A percentile compares a stretch with the other conserved stretches of the same genome.
Evolutionary conservation across 805 yeast species (phyloP).

Genomic region (Saccharomycopsis fodiens): DNA sequence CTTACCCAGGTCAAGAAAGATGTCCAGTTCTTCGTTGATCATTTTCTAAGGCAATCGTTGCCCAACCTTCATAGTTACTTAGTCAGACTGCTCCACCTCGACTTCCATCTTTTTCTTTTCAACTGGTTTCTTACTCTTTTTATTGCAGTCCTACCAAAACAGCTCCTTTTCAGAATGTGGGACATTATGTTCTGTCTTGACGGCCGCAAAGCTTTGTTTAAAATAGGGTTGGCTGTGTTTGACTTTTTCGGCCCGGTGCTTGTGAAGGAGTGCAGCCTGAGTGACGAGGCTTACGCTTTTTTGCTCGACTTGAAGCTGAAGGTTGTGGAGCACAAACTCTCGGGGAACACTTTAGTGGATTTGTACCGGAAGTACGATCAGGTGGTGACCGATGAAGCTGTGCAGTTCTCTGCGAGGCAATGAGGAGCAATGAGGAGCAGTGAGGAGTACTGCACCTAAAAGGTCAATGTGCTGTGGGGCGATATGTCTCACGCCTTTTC

Average conservation of each 20-base stretch:
- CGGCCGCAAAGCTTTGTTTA: slow-evolving; percentile 32
- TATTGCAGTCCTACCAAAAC: slow-evolving; percentile 43
- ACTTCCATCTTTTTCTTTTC: slow-evolving; percentile 42
- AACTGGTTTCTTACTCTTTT: slow-evolving; percentile 53
- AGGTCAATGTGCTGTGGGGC: neutral
- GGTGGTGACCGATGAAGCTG: neutral
- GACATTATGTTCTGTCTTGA: slow-evolving; percentile 37
- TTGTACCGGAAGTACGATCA: neutral
- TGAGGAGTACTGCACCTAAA: neutral
- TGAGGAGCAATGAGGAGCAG: no score
- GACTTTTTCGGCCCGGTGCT: slow-evolving; percentile 31
- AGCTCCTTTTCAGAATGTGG: slow-evolving; percentile 44
- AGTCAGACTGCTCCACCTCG: slow-evolving; percentile 29
- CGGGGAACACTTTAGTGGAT: slow-evolving; percentile 23
- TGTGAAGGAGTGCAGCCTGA: slow-evolving; percentile 24
- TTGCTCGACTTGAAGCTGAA: slow-evolving; percentile 28
- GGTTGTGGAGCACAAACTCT: slow-evolving; percentile 22
- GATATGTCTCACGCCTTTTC: neutral
- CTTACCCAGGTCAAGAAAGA: slow-evolving; percentile 33
- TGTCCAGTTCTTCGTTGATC: slow-evolving; percentile 30
- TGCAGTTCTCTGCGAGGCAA: neutral
- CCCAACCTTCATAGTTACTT: slow-evolving; percentile 36
- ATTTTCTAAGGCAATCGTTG: slow-evolving; percentile 28
- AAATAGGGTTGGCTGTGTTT: slow-evolving; percentile 31
- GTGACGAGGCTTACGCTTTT: slow-evolving; percentile 30